Evolutionary conservation across 2,329 filamentous ascomycete species (phyloP), one percentile per base, ranked within the genome.

Genomic region (Tolypocladium capitatum): DNA sequence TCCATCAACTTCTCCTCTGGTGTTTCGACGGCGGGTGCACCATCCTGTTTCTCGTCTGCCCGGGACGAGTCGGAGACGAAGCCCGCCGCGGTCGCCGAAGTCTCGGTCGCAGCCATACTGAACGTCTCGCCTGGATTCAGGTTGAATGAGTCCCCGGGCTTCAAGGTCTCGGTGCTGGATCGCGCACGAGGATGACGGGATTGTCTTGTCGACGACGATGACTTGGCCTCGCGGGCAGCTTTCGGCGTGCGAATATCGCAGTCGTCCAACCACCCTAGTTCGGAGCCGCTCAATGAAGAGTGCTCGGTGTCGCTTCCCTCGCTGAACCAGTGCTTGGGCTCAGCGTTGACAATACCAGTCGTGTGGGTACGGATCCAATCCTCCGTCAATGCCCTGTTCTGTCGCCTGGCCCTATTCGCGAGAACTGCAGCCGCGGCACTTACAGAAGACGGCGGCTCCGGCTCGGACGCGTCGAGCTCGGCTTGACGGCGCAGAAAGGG

Each of bases 321-420:
- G 62, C 86, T 94, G 55, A 89, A 74, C 88, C 88, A 94, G 65
- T 88, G 83, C 51, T 79, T 80, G 54, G 80, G 78, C 61, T 92
- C 86, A 31, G 76, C 78, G 55, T 80, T 75, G 54, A 74, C 75
- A 55, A 83, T 79, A 53, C 78, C 76, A n/a, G 82, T 76, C n/a
- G 86, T 81, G 60, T 90, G 87, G 52, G 86, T 84, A 51, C 85
- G 83, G 55, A 92, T 88, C 86, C 86, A 91, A 69, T 89, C 84
- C 63, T 90, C 84, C 0, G 84, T 88, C 47, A 90, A 75, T 50
- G 83, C 80, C 54, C 73, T 71, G 16, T 73, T 69, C 48, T 76
- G 71, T 60, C 80, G 68, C 59, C 80, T 68, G 44, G 73, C 80
- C 54, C 80, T 74, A 56, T 82, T 83, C 43, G 76, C 78, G 52